A percentile compares a stretch with the other conserved stretches of the same genome.
These are phyloP conservation scores for Ogataea sp. DNA, from an alignment of 805 yeast genomes.

Conservation along the genomic window DNA sequence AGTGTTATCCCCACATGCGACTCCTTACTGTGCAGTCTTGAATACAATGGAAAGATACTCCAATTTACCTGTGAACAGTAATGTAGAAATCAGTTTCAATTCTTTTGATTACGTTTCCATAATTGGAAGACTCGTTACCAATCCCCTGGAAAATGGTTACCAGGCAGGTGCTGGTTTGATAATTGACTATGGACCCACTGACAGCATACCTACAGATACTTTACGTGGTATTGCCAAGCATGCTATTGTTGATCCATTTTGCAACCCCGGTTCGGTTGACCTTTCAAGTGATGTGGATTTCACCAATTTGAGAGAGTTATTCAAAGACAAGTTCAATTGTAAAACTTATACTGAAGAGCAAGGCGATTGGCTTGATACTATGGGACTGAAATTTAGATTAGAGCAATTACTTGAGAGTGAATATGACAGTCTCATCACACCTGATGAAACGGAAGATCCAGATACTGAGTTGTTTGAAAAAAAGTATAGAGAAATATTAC, in stretches of 20 bases:
- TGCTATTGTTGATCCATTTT: constrained; percentile 65
- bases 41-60: constrained; percentile 33
- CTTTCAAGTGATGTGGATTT: constrained; percentile 82
- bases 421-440: constrained; percentile 2
- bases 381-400: constrained; percentile 70
- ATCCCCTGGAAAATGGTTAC: constrained; percentile 35
- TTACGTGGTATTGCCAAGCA: constrained; percentile 70
- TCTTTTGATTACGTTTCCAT: not conserved
- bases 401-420: constrained; percentile 40
- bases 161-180: constrained; percentile 57
- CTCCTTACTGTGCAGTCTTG: constrained; percentile 17
- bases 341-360: constrained; percentile 37
- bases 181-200: constrained; percentile 67
- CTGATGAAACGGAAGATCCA: not conserved
- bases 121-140: constrained; percentile 22
- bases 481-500: constrained; percentile 42
- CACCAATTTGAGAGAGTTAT: constrained; percentile 39
- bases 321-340: constrained; percentile 14
- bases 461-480: constrained; percentile 20
- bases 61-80: constrained; percentile 44
- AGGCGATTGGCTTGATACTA: constrained; percentile 67
- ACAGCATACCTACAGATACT: constrained; percentile 59
- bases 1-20: constrained; percentile 47
- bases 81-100: constrained; percentile 43
- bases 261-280: constrained; percentile 74